A percentile compares a stretch with the other conserved stretches of the same genome.
These are phyloP conservation scores for Breynia disticha DNA, from an alignment of 441 rosid species.

Conservation along the genomic window DNA sequence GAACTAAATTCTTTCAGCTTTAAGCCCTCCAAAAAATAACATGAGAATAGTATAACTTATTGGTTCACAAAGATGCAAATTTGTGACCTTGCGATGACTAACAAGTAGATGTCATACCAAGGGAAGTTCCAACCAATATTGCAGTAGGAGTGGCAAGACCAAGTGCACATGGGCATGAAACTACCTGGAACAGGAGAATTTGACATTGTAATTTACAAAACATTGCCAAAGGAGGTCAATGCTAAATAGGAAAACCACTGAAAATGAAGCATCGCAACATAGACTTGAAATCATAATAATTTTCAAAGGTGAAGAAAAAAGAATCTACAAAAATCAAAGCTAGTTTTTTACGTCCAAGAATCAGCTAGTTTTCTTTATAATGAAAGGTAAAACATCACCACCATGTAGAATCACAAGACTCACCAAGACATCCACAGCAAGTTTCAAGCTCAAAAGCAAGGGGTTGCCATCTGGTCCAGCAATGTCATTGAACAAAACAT, in stretches of 20 bases:
- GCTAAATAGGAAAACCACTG: too few species aligned
- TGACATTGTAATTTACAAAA: conserved; percentile 5
- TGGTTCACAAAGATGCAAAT: neutral
- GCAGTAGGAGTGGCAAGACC: conserved; percentile 98
- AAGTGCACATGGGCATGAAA: conserved; percentile 91
- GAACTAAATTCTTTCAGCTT: too few species aligned
- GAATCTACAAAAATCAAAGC: neutral
- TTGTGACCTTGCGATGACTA: conserved; percentile 11
- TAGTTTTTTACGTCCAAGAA: neutral
- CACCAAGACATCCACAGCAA: conserved; percentile 94
- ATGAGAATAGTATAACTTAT: too few species aligned
- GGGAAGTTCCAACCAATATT: conserved; percentile 92
- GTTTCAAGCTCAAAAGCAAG: conserved; percentile 85
- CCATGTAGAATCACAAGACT: conserved; percentile 23
- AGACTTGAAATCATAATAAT: neutral
- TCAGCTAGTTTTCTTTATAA: conserved; percentile 1
- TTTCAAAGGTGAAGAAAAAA: neutral
- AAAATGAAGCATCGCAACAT: too few species aligned
- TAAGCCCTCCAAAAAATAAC: neutral
- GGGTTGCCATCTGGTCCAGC: conserved; percentile 90
- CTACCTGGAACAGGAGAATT: conserved; percentile 51
- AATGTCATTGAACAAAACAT: conserved; percentile 88
- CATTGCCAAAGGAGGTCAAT: too few species aligned
- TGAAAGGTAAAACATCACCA: conserved; percentile 6
- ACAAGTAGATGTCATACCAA: conserved; percentile 41